phyloP scores from a whole-genome alignment of 140 eudicot genomes.

The Eryngium alpinum region DNA sequence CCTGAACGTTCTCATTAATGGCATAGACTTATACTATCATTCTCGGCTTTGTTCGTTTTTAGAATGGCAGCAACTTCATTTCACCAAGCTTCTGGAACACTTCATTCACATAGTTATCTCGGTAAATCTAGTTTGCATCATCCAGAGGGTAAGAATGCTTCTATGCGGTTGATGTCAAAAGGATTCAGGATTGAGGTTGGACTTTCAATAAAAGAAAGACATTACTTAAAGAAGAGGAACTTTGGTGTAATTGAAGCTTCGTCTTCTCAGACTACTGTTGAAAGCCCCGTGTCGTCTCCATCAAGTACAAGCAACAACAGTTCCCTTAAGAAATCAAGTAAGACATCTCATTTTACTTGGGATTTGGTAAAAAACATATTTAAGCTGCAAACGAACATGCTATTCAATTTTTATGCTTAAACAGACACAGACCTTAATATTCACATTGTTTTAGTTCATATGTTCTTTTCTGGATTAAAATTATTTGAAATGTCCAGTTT shows the following conservation, averaged over 20 bases:
- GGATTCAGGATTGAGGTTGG: constrained; percentile 32
- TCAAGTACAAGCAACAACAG: constrained; percentile 39
- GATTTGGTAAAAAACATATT: background rate
- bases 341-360: constrained; percentile 11
- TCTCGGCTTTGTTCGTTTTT: constrained; percentile 14
- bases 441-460: background rate
- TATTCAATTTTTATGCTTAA: too few species aligned
- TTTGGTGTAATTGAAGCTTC: constrained; percentile 51
- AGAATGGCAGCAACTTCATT: constrained; percentile 68
- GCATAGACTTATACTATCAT: background rate
- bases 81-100: constrained; percentile 48
- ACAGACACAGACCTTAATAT: too few species aligned
- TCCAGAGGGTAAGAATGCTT: constrained; percentile 31
- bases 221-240: constrained; percentile 30
- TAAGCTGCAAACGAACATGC: background rate
- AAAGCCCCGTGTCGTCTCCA: constrained; percentile 42
- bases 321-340: constrained; percentile 66
- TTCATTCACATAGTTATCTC: constrained; percentile 41
- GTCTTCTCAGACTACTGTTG: constrained; percentile 46
- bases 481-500: background rate
- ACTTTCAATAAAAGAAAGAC: constrained; percentile 28
- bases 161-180: constrained; percentile 38
- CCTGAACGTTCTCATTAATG: too few species aligned
- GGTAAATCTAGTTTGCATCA: constrained; percentile 35
- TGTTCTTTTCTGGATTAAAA: background rate